Evolutionary conservation across 257 asterid species (phyloP).

Genomic region (Cordia subcordata): DNA sequence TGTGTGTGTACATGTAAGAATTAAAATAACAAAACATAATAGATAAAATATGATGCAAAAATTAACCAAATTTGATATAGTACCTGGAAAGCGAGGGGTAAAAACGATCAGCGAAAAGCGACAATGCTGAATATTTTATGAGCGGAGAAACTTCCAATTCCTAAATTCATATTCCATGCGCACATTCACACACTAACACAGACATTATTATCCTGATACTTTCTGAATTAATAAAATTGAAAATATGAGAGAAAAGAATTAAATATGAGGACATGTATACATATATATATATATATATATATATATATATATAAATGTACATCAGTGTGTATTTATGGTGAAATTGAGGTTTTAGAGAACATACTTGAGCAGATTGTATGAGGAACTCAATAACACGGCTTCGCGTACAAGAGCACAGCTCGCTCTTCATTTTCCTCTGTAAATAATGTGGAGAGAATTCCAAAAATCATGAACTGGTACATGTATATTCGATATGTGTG

Average conservation of each 20-base stretch:
- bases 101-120: conserved; percentile 74
- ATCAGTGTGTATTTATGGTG: background rate
- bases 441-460: conserved; percentile 12
- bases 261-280: background rate
- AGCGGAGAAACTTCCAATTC: conserved; percentile 53
- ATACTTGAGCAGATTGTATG: conserved; percentile 25
- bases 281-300: background rate
- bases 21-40: background rate
- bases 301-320: background rate
- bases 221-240: background rate
- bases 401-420: conserved; percentile 16
- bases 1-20: background rate
- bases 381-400: conserved; percentile 28
- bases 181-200: background rate
- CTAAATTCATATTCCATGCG: background rate
- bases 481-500: no score
- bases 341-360: background rate
- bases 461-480: no score
- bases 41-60: conserved; percentile 1
- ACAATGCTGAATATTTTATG: conserved; percentile 73
- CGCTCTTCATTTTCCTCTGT: conserved; percentile 12
- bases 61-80: background rate
- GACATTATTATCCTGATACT: background rate
- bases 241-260: background rate
- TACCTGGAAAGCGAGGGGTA: conserved; percentile 56